phyloP scores from a whole-genome alignment of 1,284 basidiomycete genomes.

The Xerocomus cyaneibrunnescens region DNA sequence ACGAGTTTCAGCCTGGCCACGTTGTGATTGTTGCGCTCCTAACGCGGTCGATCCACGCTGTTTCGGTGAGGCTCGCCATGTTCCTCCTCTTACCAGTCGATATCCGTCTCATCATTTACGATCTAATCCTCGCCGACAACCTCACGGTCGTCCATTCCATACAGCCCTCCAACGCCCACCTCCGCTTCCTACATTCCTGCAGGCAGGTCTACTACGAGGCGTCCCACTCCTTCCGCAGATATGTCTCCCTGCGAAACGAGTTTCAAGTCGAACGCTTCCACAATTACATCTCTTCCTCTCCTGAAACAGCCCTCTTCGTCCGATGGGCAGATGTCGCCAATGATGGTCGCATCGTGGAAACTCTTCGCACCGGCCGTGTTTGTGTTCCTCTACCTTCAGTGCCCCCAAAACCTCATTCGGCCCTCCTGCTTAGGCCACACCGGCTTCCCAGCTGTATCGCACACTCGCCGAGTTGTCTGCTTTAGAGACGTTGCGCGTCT shows the following conservation, averaged over 20 bases:
- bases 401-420: background rate
- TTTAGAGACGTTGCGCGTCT: slow-evolving; percentile 39
- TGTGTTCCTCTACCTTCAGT: slow-evolving; percentile 12
- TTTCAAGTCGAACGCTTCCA: slow-evolving; percentile 38
- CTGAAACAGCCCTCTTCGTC: slow-evolving; percentile 25
- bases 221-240: slow-evolving; percentile 28
- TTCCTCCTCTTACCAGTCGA: slow-evolving; percentile 35
- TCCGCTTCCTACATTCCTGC: slow-evolving; percentile 36
- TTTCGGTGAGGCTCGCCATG: slow-evolving; percentile 26
- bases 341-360: slow-evolving; percentile 38
- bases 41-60: slow-evolving; percentile 33
- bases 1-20: slow-evolving; percentile 36
- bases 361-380: slow-evolving; percentile 17
- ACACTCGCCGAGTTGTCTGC: slow-evolving; percentile 35
- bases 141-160: slow-evolving; percentile 23
- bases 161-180: slow-evolving; percentile 41
- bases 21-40: slow-evolving; percentile 37
- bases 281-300: slow-evolving; percentile 20
- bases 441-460: slow-evolving; percentile 38
- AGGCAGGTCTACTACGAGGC: slow-evolving; percentile 36
- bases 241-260: slow-evolving; percentile 43
- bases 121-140: slow-evolving; percentile 28
- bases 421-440: slow-evolving; percentile 6
- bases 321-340: slow-evolving; percentile 42
- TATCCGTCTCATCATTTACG: slow-evolving; percentile 40